Base-by-base conservation (phyloP, 495 filamentous ascomycete species). In the Oidiodendron maius region DNA sequence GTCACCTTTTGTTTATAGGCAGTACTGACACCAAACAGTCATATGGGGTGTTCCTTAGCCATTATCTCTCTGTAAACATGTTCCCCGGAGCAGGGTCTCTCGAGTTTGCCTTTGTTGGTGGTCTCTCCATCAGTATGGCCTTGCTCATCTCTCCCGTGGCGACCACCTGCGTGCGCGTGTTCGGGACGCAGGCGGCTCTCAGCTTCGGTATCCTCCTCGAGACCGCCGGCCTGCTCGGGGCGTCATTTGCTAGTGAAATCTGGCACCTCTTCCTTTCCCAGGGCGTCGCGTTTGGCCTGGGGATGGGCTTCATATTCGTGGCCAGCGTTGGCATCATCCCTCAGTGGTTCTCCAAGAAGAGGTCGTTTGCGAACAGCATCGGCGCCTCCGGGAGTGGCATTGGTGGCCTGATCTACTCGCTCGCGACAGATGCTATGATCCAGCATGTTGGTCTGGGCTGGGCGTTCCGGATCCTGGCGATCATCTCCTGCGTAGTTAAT, bases 241-340 rank as follows among this genome's bases (percentile, higher is more conserved):
- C 79, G 2, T 80, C 76, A 16, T 83, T 76, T 43, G 74, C 76
- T 13, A 72, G 63, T 9, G 52, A 72, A 40, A 73, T 81, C 50
- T 86, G 82, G 82, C 81, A 84, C 20, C 69, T 84, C 15, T 85
- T 85, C 52, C 73, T 89, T 11, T 76, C 70, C 24, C 82, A 87
- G 59, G 86, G 82, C n/a, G 61, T 87, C 21, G 75, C 78, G 37
- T 85, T 87, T 55, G 85, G 85, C 21, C 72, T 72, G 55, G 85
- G 84, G 2, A 81, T 87, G 72, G 84, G 86, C 2, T 80, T 88
- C 47, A 66, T 86, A 5, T 90, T 87, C 62, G 81, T 82, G 10
- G 77, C 75, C 21, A 78, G 73, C 36, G 77, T 84, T 10, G 74
- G 76, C 10, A 77, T 87, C 39, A 69, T 81, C 0, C 77, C 82